Evolutionary conservation across 2,329 filamentous ascomycete genomes (phyloP), one percentile per base, ranked within the genome.

Genomic region (Rhynchosporium agropyri): DNA sequence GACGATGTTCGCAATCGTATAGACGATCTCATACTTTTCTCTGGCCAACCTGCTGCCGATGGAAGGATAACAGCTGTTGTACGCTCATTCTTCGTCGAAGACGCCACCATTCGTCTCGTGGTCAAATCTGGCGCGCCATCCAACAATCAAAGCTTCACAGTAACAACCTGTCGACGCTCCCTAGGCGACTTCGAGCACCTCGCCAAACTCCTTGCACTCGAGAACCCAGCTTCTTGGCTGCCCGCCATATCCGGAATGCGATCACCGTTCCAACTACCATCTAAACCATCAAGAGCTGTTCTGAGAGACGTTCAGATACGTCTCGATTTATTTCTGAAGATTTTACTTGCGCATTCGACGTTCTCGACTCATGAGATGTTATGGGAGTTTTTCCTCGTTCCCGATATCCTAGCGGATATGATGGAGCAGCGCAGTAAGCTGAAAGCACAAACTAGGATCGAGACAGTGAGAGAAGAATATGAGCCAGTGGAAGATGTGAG

Each of bases 341-440:
- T 92, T 20, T 83, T 99, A 67, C 82, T 99, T 31, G 83, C 85
- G 8, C 95, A 99, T 73, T 90, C 94, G 3, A 98, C 95, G 0
- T 97, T 99, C 74, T 85, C 92, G 0, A 97, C 91, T 0, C 96
- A 99, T 73, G 95, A 99, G 78, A 92, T 98, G 84, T 83, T 99
- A 2, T 99, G 95, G 96, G 95, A 99, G 72, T 99, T 99, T 78
- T 97, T 99, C 77, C 83, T 99, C 0, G 93, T 99, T 12, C 95
- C 95, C 1, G 95, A 99, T 69, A 86, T 99, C 56, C 91, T 97
- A 74, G 84, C 91, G 0, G 87, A 92, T 26, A 92, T 93, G 85
- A 94, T 98, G 83, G 89, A 91, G 59, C 89, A 96, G 75, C 86
- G 95, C 56, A 96, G 91, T 67, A 87, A 87, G 61, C 86, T 92